A percentile compares a stretch with the other conserved stretches of the same genome.
phyloP scores from a whole-genome alignment of 2,329 filamentous ascomycete genomes.

The Calycina herbarum region DNA sequence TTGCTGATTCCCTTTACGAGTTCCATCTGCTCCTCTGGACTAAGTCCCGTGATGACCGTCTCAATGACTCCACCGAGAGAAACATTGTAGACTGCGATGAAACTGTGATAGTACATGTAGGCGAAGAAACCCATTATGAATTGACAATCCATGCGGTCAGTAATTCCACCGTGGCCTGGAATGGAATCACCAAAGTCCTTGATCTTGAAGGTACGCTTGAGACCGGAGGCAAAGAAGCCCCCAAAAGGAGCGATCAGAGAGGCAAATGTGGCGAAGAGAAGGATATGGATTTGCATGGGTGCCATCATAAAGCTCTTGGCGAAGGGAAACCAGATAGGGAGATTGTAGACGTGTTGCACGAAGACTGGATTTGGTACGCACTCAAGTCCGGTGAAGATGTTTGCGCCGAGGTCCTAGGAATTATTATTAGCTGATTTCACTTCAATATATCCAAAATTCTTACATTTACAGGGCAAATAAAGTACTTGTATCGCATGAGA shows the following conservation, averaged over 20 bases:
- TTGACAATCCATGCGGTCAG: constrained; percentile 98
- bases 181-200: constrained; percentile 99
- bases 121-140: constrained; percentile 99
- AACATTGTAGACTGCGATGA: constrained; percentile 86
- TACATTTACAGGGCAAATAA: constrained; percentile 93
- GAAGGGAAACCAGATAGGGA: constrained; percentile 72
- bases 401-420: constrained; percentile 76
- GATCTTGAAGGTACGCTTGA: constrained; percentile 99
- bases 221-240: constrained; percentile 94
- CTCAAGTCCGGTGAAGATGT: constrained; percentile 84
- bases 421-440: constrained; percentile 20
- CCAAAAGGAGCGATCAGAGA: constrained; percentile 97
- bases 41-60: constrained; percentile 85
- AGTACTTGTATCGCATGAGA: constrained; percentile 90
- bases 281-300: constrained; percentile 91
- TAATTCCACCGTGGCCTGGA: constrained; percentile 95
- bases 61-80: constrained; percentile 87
- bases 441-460: constrained; percentile 32
- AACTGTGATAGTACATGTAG: constrained; percentile 98
- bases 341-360: constrained; percentile 69
- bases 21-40: constrained; percentile 85
- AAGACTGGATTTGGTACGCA: constrained; percentile 94
- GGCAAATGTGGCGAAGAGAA: constrained; percentile 88
- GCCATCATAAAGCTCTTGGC: constrained; percentile 73
- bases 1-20: constrained; percentile 64